These are phyloP conservation scores for Malbranchea zuffiana DNA, from an alignment of 2,329 filamentous ascomycete genomes.

Conservation along the genomic window DNA sequence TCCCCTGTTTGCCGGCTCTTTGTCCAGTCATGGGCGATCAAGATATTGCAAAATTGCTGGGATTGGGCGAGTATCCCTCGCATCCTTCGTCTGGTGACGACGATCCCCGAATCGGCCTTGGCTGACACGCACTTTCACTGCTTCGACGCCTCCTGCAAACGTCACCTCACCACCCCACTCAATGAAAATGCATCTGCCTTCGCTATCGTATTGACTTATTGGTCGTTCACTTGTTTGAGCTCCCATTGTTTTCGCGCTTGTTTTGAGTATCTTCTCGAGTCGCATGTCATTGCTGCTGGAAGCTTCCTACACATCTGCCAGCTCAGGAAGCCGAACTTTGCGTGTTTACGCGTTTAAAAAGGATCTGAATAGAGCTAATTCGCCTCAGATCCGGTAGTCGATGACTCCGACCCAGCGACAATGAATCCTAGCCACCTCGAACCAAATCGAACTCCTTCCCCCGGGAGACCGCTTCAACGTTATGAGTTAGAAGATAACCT, in stretches of 20 bases:
- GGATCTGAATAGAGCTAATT: too few relatives aligned
- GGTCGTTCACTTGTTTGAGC: neutral
- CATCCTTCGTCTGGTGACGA: neutral
- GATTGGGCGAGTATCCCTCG: neutral
- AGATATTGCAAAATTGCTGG: neutral
- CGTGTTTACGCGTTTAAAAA: too few relatives aligned
- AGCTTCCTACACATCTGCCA: too few relatives aligned
- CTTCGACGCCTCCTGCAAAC: too few relatives aligned
- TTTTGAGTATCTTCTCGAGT: neutral
- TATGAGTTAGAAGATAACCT: conserved; percentile 76
- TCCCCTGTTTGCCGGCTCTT: neutral
- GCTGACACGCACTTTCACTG: too few relatives aligned
- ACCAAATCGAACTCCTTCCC: conserved; percentile 57
- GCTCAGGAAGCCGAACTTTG: too few relatives aligned
- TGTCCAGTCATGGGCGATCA: neutral
- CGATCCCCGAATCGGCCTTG: neutral
- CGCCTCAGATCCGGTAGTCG: conserved; percentile 30
- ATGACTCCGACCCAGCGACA: conserved; percentile 32
- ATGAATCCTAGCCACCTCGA: conserved; percentile 45
- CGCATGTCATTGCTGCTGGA: neutral
- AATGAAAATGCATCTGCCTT: too few relatives aligned
- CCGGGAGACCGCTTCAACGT: conserved; percentile 60
- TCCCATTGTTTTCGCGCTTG: neutral
- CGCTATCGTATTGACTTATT: neutral
- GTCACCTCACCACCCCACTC: too few relatives aligned